A percentile compares a stretch with the other conserved stretches of the same genome.
phyloP scores from a whole-genome alignment of 2,329 filamentous ascomycete species.

The Fusarium pseudograminearum region DNA sequence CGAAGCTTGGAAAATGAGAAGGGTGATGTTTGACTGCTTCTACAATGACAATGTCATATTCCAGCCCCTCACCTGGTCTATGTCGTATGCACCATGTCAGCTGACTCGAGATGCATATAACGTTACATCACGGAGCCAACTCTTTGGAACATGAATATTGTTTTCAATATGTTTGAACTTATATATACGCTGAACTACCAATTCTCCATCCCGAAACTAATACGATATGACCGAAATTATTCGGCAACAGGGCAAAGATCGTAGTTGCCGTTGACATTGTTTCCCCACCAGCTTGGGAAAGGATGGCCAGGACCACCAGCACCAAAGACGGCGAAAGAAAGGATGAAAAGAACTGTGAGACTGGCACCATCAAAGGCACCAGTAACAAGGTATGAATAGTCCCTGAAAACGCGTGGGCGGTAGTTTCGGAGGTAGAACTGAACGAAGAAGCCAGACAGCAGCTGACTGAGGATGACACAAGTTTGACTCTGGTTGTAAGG shows the following conservation, averaged over 20 bases:
- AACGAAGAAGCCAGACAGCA: conserved; percentile 60
- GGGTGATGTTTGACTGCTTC: background rate
- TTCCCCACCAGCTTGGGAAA: conserved; percentile 68
- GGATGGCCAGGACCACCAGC: conserved; percentile 58
- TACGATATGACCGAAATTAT: conserved; percentile 25
- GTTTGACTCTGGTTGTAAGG: conserved; percentile 68
- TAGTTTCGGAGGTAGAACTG: conserved; percentile 67
- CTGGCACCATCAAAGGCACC: conserved; percentile 66
- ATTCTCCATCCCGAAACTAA: background rate
- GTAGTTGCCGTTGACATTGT: conserved; percentile 61
- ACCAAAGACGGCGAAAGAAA: conserved; percentile 68
- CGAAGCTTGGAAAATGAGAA: background rate
- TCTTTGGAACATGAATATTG: background rate
- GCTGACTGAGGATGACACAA: conserved; percentile 63
- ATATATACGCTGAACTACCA: background rate
- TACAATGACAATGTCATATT: background rate
- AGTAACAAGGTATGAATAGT: conserved; percentile 65
- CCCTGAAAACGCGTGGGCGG: conserved; percentile 63
- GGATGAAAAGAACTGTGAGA: conserved; percentile 62
- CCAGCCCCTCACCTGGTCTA: background rate
- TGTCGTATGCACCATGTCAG: background rate
- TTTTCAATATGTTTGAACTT: background rate
- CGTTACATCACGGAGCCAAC: background rate
- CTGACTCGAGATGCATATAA: background rate
- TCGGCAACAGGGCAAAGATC: conserved; percentile 59